Percentiles rank a stretch among this genome's conserved stretches.
These are phyloP conservation scores for Nitzschia inconspicua DNA, from an alignment of 108 stramenopile genomes.

Conservation along the genomic window DNA sequence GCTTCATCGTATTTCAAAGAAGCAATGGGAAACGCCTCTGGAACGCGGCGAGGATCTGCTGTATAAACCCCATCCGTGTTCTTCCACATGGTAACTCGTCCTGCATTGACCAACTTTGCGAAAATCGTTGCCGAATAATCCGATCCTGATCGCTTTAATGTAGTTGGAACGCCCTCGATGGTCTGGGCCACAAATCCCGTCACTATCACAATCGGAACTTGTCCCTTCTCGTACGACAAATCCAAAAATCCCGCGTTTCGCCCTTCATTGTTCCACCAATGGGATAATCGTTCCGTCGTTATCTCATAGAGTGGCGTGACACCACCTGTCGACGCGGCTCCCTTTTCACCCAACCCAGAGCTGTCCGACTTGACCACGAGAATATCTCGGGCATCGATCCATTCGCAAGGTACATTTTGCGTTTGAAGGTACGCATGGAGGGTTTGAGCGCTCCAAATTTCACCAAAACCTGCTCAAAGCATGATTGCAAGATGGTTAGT, in stretches of 20 bases:
- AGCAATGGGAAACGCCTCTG: constrained; percentile 73
- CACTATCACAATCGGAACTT: constrained; percentile 54
- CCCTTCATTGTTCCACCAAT: constrained; percentile 58
- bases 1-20: constrained; percentile 87
- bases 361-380: constrained; percentile 64
- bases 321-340: constrained; percentile 56
- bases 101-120: constrained; percentile 62
- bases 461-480: too few species aligned
- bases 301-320: constrained; percentile 61
- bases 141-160: constrained; percentile 81
- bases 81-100: constrained; percentile 85
- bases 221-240: constrained; percentile 9
- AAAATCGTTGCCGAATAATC: constrained; percentile 89
- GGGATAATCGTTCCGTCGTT: constrained; percentile 23
- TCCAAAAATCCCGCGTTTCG: constrained; percentile 38
- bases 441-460: constrained; percentile 87
- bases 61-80: constrained; percentile 87
- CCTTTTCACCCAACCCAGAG: constrained; percentile 63
- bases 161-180: constrained; percentile 79
- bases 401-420: constrained; percentile 39
- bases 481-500: too few species aligned
- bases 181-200: constrained; percentile 87
- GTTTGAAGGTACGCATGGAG: constrained; percentile 63
- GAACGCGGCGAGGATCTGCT: constrained; percentile 87
- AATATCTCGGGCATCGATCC: constrained; percentile 83